These are phyloP conservation scores for Comarum palustre DNA, from an alignment of 306 rosid species.

Conservation along the genomic window DNA sequence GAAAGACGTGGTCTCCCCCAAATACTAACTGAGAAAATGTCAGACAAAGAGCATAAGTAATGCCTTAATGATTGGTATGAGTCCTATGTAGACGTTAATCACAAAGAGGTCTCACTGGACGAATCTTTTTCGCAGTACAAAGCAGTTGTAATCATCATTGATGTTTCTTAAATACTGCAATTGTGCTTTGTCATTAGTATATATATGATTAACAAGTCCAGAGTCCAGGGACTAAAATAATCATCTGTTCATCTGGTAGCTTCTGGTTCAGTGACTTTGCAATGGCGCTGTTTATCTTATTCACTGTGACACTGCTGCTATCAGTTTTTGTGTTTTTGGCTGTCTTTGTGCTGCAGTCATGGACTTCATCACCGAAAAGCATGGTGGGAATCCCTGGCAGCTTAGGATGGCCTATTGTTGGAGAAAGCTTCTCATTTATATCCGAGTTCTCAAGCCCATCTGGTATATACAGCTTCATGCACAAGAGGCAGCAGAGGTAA, in stretches of 20 bases:
- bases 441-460: conserved; percentile 73
- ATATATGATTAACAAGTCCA: not conserved
- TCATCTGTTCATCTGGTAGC: not conserved
- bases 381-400: conserved; percentile 74
- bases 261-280: not conserved
- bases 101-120: not conserved
- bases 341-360: conserved; percentile 32
- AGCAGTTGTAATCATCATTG: not conserved
- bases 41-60: not conserved
- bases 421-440: conserved; percentile 69
- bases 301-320: conserved; percentile 30
- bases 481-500: conserved; percentile 73
- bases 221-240: not conserved
- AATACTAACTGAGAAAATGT: not conserved
- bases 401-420: conserved; percentile 83
- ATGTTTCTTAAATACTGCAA: not conserved
- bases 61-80: not conserved
- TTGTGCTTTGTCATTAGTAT: not conserved
- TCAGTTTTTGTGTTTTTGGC: conserved; percentile 33
- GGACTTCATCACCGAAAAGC: conserved; percentile 58
- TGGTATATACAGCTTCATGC: conserved; percentile 80
- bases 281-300: conserved; percentile 41
- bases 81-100: not conserved
- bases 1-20: not conserved
- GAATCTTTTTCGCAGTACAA: not conserved